Percentiles rank a stretch among this genome's conserved stretches.
phyloP scores from a whole-genome alignment of 306 rosid species.

The Cucurbita moschata region DNA sequence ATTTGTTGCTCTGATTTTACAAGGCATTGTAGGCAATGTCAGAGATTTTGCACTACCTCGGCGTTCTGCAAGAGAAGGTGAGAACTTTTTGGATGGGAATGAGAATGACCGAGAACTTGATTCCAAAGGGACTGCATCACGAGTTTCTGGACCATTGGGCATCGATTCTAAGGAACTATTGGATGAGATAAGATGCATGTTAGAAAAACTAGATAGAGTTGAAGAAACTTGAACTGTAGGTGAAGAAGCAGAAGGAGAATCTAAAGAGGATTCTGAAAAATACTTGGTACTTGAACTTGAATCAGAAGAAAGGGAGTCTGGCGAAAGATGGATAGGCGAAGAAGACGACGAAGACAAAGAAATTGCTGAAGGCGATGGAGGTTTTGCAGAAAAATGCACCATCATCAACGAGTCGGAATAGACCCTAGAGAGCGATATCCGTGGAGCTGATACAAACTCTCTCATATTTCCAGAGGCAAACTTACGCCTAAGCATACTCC shows the following conservation, averaged over 20 bases:
- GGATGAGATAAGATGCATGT: conserved; percentile 32
- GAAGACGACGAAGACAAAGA: conserved; percentile 24
- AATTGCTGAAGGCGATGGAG: conserved; percentile 39
- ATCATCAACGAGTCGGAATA: conserved; percentile 71
- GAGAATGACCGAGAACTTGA: conserved; percentile 30
- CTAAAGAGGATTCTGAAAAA: conserved; percentile 51
- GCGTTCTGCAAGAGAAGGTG: conserved; percentile 80
- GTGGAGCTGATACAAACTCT: conserved; percentile 69
- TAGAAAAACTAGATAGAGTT: conserved; percentile 39
- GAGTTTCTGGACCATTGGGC: conserved; percentile 27
- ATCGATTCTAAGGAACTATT: conserved; percentile 25
- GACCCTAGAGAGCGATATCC: conserved; percentile 51
- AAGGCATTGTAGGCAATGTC: conserved; percentile 48
- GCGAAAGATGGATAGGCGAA: conserved; percentile 60
- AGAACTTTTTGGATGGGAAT: conserved; percentile 37
- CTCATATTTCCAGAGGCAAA: conserved; percentile 47
- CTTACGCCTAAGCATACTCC: conserved; percentile 83
- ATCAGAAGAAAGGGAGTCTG: conserved; percentile 76
- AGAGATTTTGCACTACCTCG: conserved; percentile 71
- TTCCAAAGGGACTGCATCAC: conserved; percentile 24
- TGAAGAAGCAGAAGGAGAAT: conserved; percentile 51
- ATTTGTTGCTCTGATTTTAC: conserved; percentile 24
- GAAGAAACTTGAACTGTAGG: conserved; percentile 30
- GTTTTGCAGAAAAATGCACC: conserved; percentile 36
- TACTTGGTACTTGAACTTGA: conserved; percentile 47